Percentiles rank a stretch among this genome's conserved stretches.
phyloP scores from a whole-genome alignment of 1,139 yeast species.

The Candida dubliniensis region DNA sequence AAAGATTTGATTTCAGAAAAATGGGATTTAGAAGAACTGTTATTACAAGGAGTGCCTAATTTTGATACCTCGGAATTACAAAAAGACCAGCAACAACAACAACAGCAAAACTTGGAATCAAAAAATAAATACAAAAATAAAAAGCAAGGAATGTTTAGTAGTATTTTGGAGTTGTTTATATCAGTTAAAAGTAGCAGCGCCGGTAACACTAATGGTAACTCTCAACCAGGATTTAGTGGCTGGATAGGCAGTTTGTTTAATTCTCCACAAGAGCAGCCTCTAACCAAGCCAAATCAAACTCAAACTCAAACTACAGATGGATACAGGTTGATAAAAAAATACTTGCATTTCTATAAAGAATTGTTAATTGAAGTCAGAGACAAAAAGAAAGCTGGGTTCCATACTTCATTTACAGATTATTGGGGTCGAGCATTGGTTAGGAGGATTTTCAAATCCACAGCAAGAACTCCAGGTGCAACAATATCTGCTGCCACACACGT shows the following conservation, averaged over 20 bases:
- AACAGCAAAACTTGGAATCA: neutral
- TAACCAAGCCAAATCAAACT: neutral
- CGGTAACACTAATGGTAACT: too few species aligned
- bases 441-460: slow-evolving; percentile 40
- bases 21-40: slow-evolving; percentile 50
- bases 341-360: slow-evolving; percentile 47
- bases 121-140: slow-evolving; percentile 55
- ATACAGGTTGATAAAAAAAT: slow-evolving; percentile 22
- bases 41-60: slow-evolving; percentile 57
- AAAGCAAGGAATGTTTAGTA: slow-evolving; percentile 38
- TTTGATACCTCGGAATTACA: slow-evolving; percentile 23
- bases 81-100: neutral
- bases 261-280: too few species aligned
- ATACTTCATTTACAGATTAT: slow-evolving; percentile 62
- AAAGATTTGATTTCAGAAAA: slow-evolving; percentile 17
- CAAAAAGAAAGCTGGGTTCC: slow-evolving; percentile 54
- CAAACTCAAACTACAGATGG: neutral
- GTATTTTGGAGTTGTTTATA: slow-evolving; percentile 14
- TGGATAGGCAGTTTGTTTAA: slow-evolving; percentile 6
- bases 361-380: slow-evolving; percentile 53
- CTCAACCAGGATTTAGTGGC: neutral
- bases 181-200: too few species aligned
- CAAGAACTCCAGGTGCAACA: slow-evolving; percentile 37
- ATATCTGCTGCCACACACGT: slow-evolving; percentile 21
- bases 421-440: slow-evolving; percentile 65